A percentile compares a stretch with the other conserved stretches of the same genome.
Conservation (phyloP, 805 yeast species). For the Yamadazyma endophytica region DNA sequence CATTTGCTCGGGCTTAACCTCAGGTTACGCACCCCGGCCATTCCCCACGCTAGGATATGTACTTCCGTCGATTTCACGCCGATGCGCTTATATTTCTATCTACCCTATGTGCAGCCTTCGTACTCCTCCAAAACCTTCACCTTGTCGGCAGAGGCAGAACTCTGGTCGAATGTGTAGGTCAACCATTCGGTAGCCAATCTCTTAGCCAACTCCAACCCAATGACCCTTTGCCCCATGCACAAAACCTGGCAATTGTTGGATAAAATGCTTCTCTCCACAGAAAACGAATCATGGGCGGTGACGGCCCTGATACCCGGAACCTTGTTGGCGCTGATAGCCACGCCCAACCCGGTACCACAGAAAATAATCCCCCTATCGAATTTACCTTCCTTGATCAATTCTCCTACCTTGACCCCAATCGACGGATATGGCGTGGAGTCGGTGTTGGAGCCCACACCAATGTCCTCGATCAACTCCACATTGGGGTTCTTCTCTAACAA, state of each 20-base stretch:
- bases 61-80: neutral
- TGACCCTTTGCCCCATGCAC: conserved; percentile 47
- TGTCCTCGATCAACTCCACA: conserved; percentile 32
- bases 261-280: conserved; percentile 42
- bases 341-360: conserved; percentile 49
- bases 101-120: conserved; percentile 11
- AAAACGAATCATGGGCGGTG: conserved; percentile 45
- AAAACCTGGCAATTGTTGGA: conserved; percentile 42
- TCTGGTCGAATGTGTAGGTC: conserved; percentile 35
- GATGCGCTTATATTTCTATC: neutral
- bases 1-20: too few species aligned
- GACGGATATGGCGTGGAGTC: conserved; percentile 39
- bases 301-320: conserved; percentile 45
- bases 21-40: too few species aligned
- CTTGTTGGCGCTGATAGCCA: conserved; percentile 46
- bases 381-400: conserved; percentile 33
- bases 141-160: conserved; percentile 39
- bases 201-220: conserved; percentile 41
- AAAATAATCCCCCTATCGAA: conserved; percentile 44
- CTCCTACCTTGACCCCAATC: conserved; percentile 42
- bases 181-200: conserved; percentile 44
- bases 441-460: conserved; percentile 31
- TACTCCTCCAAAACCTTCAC: conserved; percentile 28
- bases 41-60: neutral
- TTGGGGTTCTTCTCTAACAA: conserved; percentile 25